Evolutionary conservation across 2,329 filamentous ascomycete species (phyloP).

Genomic region (Neofusicoccum sp.): DNA sequence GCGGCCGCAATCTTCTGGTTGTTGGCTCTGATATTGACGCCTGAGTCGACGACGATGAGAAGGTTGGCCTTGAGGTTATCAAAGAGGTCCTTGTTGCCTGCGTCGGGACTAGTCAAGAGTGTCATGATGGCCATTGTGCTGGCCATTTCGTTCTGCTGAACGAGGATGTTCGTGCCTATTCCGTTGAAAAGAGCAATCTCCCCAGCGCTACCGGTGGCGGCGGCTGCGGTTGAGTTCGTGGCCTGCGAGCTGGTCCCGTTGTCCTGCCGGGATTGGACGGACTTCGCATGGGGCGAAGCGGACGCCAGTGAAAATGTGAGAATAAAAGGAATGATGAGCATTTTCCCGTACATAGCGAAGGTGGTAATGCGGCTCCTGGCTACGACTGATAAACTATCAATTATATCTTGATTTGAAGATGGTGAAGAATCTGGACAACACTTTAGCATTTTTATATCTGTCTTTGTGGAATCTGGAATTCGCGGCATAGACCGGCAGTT

Average conservation of each 20-base stretch:
- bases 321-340: background rate
- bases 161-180: conserved; percentile 4
- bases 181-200: conserved; percentile 5
- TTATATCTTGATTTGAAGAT: background rate
- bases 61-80: background rate
- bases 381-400: background rate
- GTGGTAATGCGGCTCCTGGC: background rate
- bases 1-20: background rate
- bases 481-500: background rate
- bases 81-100: background rate
- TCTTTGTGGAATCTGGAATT: background rate
- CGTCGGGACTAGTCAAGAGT: background rate
- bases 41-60: conserved; percentile 1
- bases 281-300: background rate
- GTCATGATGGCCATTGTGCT: background rate
- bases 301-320: background rate
- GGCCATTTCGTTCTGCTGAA: background rate
- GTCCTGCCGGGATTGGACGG: background rate
- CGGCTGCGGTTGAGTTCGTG: background rate
- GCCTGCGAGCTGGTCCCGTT: too few species aligned
- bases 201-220: background rate
- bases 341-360: background rate
- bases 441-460: background rate
- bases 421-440: background rate
- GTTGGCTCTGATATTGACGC: background rate